Percentiles rank a stretch among this genome's conserved stretches.
Conservation (phyloP, 441 rosid genomes). For the Adansonia rubrostipa region DNA sequence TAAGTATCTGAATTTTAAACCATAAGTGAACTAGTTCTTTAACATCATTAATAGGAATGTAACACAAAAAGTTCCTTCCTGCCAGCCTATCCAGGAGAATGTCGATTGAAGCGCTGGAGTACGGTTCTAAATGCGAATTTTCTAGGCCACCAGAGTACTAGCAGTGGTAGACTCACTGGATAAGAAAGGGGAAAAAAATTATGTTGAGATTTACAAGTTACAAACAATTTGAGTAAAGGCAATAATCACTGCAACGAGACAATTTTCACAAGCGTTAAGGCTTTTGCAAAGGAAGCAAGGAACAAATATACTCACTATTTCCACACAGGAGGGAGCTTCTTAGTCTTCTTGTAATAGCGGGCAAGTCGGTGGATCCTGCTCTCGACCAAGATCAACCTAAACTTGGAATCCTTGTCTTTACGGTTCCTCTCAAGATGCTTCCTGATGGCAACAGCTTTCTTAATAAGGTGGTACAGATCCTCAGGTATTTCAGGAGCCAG, state of each 20-base stretch:
- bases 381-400: constrained; percentile 77
- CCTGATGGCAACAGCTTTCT: constrained; percentile 80
- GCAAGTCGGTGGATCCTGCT: constrained; percentile 87
- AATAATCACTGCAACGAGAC: neutral
- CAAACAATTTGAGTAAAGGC: neutral
- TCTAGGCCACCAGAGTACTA: constrained; percentile 66
- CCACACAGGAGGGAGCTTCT: constrained; percentile 88
- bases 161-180: constrained; percentile 64
- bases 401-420: constrained; percentile 85
- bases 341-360: constrained; percentile 83
- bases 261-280: no score
- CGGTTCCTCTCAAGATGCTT: constrained; percentile 90
- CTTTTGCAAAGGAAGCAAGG: neutral
- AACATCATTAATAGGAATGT: neutral
- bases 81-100: constrained; percentile 2
- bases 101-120: neutral
- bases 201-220: neutral
- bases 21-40: constrained; percentile 14
- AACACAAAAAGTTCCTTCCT: constrained; percentile 5
- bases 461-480: constrained; percentile 77
- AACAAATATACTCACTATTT: constrained; percentile 57
- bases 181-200: neutral
- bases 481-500: constrained; percentile 88
- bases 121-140: neutral
- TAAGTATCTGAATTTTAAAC: constrained; percentile 18